Base-by-base conservation (phyloP, 768 basidiomycete genomes). In the Suillus variegatus region DNA sequence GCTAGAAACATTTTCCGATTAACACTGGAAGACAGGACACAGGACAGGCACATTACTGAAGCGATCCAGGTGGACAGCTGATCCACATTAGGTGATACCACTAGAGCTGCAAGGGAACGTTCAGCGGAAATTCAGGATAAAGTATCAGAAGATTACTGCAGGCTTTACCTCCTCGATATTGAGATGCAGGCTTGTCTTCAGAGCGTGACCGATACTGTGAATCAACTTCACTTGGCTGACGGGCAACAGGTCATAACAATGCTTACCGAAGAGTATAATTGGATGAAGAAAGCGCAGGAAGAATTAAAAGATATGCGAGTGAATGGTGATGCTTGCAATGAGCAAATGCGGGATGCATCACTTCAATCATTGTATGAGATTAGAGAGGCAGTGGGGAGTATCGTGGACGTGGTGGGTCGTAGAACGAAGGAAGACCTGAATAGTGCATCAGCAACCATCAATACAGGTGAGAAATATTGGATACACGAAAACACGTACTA, bases 381-480 rank as follows among this genome's bases (percentile, higher is more conserved):
- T 20, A 43, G 32, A 61, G 2, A 16, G 3, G 44, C 9, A 3
- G 60, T 47, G 38, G 36, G 44, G 60, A 61, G 60, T 28, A 44
- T 47, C 41, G 6, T 38, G 25, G 54, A 57, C 7, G 36, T 55
- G 4, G 8, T 64, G 22, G 25, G 52, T 56, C 14, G 5, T 41
- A 64, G 63, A 56, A 64, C 63, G 25, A 38, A 22, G 14, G 41
- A 52, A 22, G 52, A 64, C 51, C n/a, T 40, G 28, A 46, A 43
- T 46, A 52, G 56, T 28, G 32, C 36, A 57, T 51, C 54, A 57
- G 20, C 32, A 55, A 55, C 32, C 8, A 6, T 64, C 55, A 5
- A 57, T 13, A 64, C 63, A 20, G 54, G 41, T 64, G 12, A 63
- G 62, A 40, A 5, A n/a, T 44, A 35, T 41, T 38, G 2, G 28